phyloP scores from a whole-genome alignment of 192 early-diverging fungal species.

The Phycomyces nitens region DNA sequence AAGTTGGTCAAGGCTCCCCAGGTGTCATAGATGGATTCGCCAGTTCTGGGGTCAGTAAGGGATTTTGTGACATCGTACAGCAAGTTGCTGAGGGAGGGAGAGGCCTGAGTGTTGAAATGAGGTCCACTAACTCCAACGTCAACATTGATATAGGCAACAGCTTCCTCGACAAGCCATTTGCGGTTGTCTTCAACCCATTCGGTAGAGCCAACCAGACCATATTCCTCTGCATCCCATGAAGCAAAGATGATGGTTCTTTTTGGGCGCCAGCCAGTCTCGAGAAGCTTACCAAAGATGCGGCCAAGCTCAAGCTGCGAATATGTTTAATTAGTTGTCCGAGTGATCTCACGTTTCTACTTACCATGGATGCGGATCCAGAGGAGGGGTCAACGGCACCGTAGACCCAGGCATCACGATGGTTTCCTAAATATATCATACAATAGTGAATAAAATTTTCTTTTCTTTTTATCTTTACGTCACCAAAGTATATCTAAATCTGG shows the following conservation, averaged over 20 bases:
- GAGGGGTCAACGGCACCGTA: conserved; percentile 63
- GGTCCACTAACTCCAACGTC: conserved; percentile 52
- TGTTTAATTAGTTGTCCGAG: too few species aligned
- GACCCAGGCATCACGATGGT: conserved; percentile 70
- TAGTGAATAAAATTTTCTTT: too few species aligned
- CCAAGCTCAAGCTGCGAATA: conserved; percentile 46
- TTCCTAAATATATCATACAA: conserved; percentile 37
- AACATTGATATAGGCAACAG: conserved; percentile 59
- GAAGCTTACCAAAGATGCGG: conserved; percentile 51
- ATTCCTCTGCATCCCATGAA: conserved; percentile 73
- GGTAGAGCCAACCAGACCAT: conserved; percentile 62
- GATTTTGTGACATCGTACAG: conserved; percentile 48
- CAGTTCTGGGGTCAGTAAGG: conserved; percentile 45
- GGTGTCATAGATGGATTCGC: conserved; percentile 45
- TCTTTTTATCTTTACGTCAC: background rate
- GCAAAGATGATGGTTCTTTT: conserved; percentile 59
- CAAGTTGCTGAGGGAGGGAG: conserved; percentile 49
- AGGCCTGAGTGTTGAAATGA: conserved; percentile 48
- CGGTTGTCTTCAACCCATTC: conserved; percentile 68
- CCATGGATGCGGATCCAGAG: conserved; percentile 57
- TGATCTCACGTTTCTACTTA: too few species aligned
- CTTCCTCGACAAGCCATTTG: conserved; percentile 56
- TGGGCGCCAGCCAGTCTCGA: conserved; percentile 61
- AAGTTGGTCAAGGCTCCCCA: conserved; percentile 35
- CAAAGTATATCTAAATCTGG: too few species aligned